These are phyloP conservation scores for Pulveroboletus sp. DNA, from an alignment of 768 basidiomycete genomes.

Conservation along the genomic window DNA sequence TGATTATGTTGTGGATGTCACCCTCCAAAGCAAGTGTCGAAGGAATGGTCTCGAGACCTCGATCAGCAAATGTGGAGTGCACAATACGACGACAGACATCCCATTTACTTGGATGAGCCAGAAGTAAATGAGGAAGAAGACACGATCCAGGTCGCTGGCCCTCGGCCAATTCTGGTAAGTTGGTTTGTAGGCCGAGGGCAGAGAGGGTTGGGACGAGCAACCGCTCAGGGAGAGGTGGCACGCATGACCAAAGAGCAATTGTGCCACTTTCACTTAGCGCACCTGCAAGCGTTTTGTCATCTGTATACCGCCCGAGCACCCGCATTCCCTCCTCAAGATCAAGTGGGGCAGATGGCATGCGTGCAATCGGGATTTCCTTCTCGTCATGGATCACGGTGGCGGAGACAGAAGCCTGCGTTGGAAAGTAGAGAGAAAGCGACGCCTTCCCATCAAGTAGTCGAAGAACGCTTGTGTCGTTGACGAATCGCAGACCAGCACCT, in stretches of 20 bases:
- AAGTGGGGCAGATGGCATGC: slow-evolving; percentile 16
- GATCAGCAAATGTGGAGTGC: slow-evolving; percentile 16
- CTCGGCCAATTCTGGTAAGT: neutral
- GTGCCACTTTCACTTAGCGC: slow-evolving; percentile 21
- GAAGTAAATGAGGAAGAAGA: slow-evolving; percentile 28
- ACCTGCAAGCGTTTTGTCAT: slow-evolving; percentile 19
- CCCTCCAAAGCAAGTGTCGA: slow-evolving; percentile 44
- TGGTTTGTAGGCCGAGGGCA: slow-evolving; percentile 25
- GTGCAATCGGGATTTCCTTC: slow-evolving; percentile 1
- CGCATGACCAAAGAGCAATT: slow-evolving; percentile 29
- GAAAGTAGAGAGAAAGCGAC: slow-evolving; percentile 26
- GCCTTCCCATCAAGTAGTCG: slow-evolving; percentile 23
- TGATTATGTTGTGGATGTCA: slow-evolving; percentile 33
- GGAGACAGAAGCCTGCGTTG: slow-evolving; percentile 10
- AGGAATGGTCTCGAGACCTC: slow-evolving; percentile 36
- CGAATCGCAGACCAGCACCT: slow-evolving; percentile 30
- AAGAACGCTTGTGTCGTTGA: slow-evolving; percentile 21
- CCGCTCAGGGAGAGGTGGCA: slow-evolving; percentile 21
- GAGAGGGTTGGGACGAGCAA: slow-evolving; percentile 19
- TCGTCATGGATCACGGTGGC: slow-evolving; percentile 9
- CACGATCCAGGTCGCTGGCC: neutral
- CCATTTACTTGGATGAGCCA: slow-evolving; percentile 25
- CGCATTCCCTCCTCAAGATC: slow-evolving; percentile 11
- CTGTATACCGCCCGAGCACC: slow-evolving; percentile 18
- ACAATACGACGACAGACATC: slow-evolving; percentile 12